Evolutionary conservation across 352 stramenopile species (phyloP), one percentile per base, ranked within the genome.

Genomic region (Pythium periplocum): DNA sequence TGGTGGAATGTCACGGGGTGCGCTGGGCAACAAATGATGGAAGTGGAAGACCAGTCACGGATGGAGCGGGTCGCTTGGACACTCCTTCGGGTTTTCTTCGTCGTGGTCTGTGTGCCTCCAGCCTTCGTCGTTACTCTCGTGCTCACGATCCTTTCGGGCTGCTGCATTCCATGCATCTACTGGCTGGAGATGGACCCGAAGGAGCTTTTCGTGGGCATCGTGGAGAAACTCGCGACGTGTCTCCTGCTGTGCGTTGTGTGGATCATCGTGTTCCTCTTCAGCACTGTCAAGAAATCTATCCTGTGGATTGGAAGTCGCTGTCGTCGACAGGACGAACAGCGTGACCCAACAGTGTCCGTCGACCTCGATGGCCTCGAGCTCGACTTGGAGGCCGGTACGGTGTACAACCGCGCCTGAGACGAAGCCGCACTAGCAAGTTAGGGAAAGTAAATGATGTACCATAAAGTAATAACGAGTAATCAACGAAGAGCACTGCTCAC

Each of bases 1-100:
- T 91, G 80, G 80, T 91, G 80, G 80, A 91, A 91, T 39, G 63
- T 91, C 3, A 64, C 73, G 39, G 78, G 78, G 1, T 91, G 80
- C 34, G 71, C 80, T 33, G 80, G 80, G 6, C 83, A 85, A 46
- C 78, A 91, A 56, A 86, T 91, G 73, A 57, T 67, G 2, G 80
- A 66, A 32, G 52, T 66, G 12, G 53, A 61, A 6, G 41, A 49
- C 42, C 59, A 66, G 34, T 50, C 48, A 1, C 44, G 48, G 10
- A 55, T 51, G 4, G 59, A 66, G 38, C 52, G 53, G 4, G 11
- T 61, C n/a, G 48, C 37, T 3, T 61, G 59, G 53, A 17, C 26
- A 10, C 31, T 61, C 3, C 57, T 55, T 17, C 51, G 51, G 1
- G 36, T 57, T 26, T 32, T 65, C 12, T 60, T 60, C 26, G 32